phyloP scores from a whole-genome alignment of 1,284 basidiomycete species.

The Trichosporon ovoides region DNA sequence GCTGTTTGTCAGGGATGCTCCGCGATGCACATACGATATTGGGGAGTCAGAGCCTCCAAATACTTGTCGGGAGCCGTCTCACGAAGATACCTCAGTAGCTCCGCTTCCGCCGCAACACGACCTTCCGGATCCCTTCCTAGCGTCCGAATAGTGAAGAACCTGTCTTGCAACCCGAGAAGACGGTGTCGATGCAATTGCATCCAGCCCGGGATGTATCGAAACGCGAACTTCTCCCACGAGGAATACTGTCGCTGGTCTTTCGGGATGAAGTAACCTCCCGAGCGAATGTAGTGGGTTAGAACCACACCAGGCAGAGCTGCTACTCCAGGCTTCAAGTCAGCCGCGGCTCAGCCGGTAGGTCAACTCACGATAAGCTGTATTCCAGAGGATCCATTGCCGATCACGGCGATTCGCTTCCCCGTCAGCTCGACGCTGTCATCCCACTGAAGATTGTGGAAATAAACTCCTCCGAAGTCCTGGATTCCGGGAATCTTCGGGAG shows the following conservation, averaged over 20 bases:
- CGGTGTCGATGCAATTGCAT: not conserved
- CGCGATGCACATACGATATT: slow-evolving; percentile 7
- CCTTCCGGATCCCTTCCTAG: not conserved
- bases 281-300: slow-evolving; percentile 16
- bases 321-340: slow-evolving; percentile 9
- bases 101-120: not conserved
- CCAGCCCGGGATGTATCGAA: slow-evolving; percentile 13
- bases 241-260: slow-evolving; percentile 12
- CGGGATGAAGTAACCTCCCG: slow-evolving; percentile 13
- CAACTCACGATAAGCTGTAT: slow-evolving; percentile 11
- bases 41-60: slow-evolving; percentile 7
- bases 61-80: slow-evolving; percentile 15
- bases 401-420: slow-evolving; percentile 6
- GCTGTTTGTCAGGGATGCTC: not conserved
- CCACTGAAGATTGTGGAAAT: slow-evolving; percentile 44
- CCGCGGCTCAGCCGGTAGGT: not conserved
- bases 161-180: slow-evolving; percentile 8
- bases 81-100: slow-evolving; percentile 8
- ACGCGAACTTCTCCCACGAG: slow-evolving; percentile 9
- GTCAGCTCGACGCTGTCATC: slow-evolving; percentile 18
- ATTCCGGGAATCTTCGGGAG: slow-evolving; percentile 38
- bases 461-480: slow-evolving; percentile 37
- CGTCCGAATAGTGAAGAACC: not conserved
- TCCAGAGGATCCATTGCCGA: slow-evolving; percentile 13
- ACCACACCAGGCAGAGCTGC: slow-evolving; percentile 3